Percentiles rank a stretch among this genome's conserved stretches.
These are phyloP conservation scores for Cyberlindnera japonica DNA, from an alignment of 805 yeast genomes.

Conservation along the genomic window DNA sequence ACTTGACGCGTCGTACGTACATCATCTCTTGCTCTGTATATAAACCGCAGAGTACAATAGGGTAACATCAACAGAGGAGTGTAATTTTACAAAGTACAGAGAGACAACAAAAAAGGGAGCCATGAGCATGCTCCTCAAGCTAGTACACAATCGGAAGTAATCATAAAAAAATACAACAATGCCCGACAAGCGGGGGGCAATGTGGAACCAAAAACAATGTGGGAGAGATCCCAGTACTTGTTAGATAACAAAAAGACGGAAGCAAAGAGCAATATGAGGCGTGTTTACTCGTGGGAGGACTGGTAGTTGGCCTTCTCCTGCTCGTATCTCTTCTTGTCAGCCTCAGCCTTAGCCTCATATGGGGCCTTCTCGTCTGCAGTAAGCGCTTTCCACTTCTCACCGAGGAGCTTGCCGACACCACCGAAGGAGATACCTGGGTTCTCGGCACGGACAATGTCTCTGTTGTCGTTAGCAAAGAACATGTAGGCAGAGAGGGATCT, in stretches of 20 bases:
- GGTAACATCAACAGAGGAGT: neutral
- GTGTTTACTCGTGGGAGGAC: conserved; percentile 18
- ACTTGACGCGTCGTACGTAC: neutral
- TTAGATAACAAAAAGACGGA: neutral
- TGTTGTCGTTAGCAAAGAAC: conserved; percentile 97
- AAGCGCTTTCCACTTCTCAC: conserved; percentile 95
- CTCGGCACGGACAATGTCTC: conserved; percentile 93
- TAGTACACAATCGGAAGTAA: conserved; percentile 3
- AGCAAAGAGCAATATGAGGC: neutral
- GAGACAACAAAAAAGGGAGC: neutral
- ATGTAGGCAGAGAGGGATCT: conserved; percentile 97
- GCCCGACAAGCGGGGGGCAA: neutral
- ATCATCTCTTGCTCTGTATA: too few species aligned
- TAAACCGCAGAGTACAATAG: too few species aligned
- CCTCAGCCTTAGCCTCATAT: conserved; percentile 88
- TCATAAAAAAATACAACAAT: conserved; percentile 10
- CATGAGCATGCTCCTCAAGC: neutral
- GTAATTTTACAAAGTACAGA: conserved; percentile 4
- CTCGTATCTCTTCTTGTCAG: conserved; percentile 97
- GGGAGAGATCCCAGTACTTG: neutral
- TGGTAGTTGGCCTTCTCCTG: conserved; percentile 84
- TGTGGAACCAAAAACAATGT: conserved; percentile 1
- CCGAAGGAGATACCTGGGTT: conserved; percentile 96
- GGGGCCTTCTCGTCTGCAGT: conserved; percentile 80
- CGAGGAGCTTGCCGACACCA: conserved; percentile 90